Evolutionary conservation across 2,329 filamentous ascomycete genomes (phyloP), one percentile per base, ranked within the genome.

Genomic region (Hypoxylon sp.): DNA sequence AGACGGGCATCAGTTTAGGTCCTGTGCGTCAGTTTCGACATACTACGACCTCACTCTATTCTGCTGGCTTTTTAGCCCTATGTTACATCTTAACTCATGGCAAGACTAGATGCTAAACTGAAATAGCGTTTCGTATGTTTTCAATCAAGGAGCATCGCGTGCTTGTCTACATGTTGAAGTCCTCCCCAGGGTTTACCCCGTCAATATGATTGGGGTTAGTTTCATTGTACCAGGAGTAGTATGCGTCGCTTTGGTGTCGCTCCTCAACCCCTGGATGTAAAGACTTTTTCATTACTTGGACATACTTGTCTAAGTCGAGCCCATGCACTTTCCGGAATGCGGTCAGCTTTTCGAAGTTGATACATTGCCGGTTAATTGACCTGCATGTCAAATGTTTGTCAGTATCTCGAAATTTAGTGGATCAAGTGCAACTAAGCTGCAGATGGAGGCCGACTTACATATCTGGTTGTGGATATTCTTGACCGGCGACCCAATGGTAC

Each of bases 401-500:
- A 63, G 22, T 37, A 22, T 47, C 24, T 46, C 26, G 4, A 46
- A 35, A 29, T 47, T 19, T 6, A 29, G 14, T 56, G 17, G 14
- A 10, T 19, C 10, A 35, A 19, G 5, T 5, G 13, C 13, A 10
- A 26, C 14, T 57, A 3, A 53, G 31, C 33, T 53, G 50, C 29
- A 50, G 33, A 22, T 17, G 19, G 35, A 29, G 22, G 33, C 11
- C 10, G 5, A 78, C 72, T 48, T 65, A 77, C 71, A 80, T 80
- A 33, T 80, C 77, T 0, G 78, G 78, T 47, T 77, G 78, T 1
- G 79, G 77, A 31, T 73, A 72, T 13, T 70, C 56, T 56, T 77
- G 72, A 5, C 71, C 74, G 31, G 78, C 74, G 1, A 76, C 65
- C 79, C 79, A 81, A 35, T 78, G 73, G 37, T 78, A 72, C 0